Base-by-base conservation (phyloP, 441 rosid genomes). In the Pelargonium cotyledonis region DNA sequence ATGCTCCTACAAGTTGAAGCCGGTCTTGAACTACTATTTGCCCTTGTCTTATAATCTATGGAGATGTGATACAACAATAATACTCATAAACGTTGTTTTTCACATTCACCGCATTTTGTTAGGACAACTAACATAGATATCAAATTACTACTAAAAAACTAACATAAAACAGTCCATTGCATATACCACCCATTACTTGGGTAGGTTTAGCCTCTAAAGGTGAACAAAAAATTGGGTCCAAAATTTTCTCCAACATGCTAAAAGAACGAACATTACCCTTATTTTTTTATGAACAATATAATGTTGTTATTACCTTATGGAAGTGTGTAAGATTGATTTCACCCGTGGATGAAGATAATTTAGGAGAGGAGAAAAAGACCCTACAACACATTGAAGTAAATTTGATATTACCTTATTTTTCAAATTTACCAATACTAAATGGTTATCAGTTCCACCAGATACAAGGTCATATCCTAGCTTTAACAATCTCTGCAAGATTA, bases 381-480 rank as follows among this genome's bases (percentile, higher is more conserved):
- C n/a, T 26, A 26, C 31, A 26, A 26, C 31, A 26, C 31, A 26
- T 1, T 26, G 31, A 26, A 26, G 31, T 51, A n/a, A n/a, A 18
- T 14, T 14, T 15, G 58, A 12, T 6, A 51, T 73, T 84, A 91
- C 98, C 96, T 89, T 85, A 82, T 86, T 86, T 82, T 82, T 87
- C 69, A 94, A 79, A 75, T 94, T 94, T 78, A 94, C 97, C 87
- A 94, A 80, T 63, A 94, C 98, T 68, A 94, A 68, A 84, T 94
- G 98, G 79, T 94, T 94, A 1, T 89, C 96, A 31, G 98, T 91
- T 75, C 98, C 98, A 70, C 97, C 98, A 70, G 98, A 94, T 12
- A 94, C 97, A 71, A 94, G 81, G 40, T 91, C 98, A 76, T 94
- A 94, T 67, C 93, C 97, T 74, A 70, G 84, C 68, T 79, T 83